Conservation (phyloP, 1,139 yeast species). For the Schizosaccharomyces versatilis region DNA sequence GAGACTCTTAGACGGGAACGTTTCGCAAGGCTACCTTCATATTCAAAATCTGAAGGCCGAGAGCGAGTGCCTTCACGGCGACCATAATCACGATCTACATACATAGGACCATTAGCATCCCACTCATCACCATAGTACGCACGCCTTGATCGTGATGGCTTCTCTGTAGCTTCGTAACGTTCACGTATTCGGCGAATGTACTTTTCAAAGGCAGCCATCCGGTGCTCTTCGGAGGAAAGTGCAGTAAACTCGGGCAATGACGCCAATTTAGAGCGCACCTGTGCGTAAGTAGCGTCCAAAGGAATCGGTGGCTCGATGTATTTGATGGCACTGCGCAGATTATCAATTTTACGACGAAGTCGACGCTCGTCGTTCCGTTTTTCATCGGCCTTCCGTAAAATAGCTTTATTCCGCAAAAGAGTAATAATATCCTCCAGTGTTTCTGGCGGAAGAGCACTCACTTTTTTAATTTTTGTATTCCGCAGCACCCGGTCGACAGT, state of each 20-base stretch:
- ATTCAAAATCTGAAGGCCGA: neutral
- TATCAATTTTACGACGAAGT: conserved; percentile 21
- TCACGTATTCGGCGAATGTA: conserved; percentile 18
- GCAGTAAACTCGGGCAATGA: conserved; percentile 20
- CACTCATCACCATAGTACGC: conserved; percentile 2
- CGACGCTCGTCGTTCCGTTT: conserved; percentile 20
- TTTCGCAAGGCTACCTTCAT: neutral
- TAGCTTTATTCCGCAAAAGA: conserved; percentile 12
- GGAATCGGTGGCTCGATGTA: conserved; percentile 19
- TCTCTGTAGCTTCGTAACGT: conserved; percentile 12
- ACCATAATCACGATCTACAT: neutral
- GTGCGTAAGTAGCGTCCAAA: conserved; percentile 22
- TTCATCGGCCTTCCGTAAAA: conserved; percentile 19
- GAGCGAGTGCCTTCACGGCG: neutral
- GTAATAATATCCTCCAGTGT: conserved; percentile 8
- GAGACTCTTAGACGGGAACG: too few relatives aligned
- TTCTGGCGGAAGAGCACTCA: conserved; percentile 11
- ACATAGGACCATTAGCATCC: conserved; percentile 2
- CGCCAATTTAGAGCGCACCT: conserved; percentile 18
- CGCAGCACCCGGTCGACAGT: conserved; percentile 14
- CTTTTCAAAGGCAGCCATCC: conserved; percentile 20
- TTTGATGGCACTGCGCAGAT: conserved; percentile 21
- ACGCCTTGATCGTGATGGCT: conserved; percentile 10
- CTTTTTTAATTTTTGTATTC: conserved; percentile 13
- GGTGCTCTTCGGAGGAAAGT: conserved; percentile 19